phyloP scores from a whole-genome alignment of 768 basidiomycete genomes.

The Hygrophorus russula region DNA sequence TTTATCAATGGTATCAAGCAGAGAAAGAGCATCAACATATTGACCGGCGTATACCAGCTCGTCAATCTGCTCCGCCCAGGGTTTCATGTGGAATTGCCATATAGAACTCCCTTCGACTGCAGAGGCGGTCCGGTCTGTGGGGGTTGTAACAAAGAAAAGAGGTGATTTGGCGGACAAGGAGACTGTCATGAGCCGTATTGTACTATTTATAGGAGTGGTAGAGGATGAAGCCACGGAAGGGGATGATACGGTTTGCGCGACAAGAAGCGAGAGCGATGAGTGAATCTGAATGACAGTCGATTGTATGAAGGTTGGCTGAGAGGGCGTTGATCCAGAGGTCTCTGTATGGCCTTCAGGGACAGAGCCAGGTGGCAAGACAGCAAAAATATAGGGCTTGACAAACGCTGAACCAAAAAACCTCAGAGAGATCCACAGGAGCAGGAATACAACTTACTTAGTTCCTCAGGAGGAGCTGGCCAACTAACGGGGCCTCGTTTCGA shows the following conservation, averaged over 20 bases:
- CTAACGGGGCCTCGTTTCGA: constrained; percentile 40
- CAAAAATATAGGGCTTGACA: constrained; percentile 68
- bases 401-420: constrained; percentile 34
- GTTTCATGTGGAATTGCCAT: constrained; percentile 63
- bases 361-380: constrained; percentile 61
- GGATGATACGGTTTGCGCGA: constrained; percentile 52
- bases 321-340: constrained; percentile 12
- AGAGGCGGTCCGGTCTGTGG: constrained; percentile 57
- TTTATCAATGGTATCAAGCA: constrained; percentile 62
- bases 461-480: constrained; percentile 79
- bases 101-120: constrained; percentile 64
- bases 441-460: constrained; percentile 38
- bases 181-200: constrained; percentile 55
- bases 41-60: constrained; percentile 60
- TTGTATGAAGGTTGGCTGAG: constrained; percentile 29
- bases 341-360: constrained; percentile 24
- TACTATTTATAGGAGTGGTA: constrained; percentile 21
- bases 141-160: constrained; percentile 58
- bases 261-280: constrained; percentile 54
- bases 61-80: constrained; percentile 77
- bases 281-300: constrained; percentile 59
- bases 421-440: background rate
- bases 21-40: constrained; percentile 71
- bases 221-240: constrained; percentile 34
- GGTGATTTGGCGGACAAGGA: constrained; percentile 42